Base-by-base conservation (phyloP, 306 rosid genomes). In the Lablab purpureus region DNA sequence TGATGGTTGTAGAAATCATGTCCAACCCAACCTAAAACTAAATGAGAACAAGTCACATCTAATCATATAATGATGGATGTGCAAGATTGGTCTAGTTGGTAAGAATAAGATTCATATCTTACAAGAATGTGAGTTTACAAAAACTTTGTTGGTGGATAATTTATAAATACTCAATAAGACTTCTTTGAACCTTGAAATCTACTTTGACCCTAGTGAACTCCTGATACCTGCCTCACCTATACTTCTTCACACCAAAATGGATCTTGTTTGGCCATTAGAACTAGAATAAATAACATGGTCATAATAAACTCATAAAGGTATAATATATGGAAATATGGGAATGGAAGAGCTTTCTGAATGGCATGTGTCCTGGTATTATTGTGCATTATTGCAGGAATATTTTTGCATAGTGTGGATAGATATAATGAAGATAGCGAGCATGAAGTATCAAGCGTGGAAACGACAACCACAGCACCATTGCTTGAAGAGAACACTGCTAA, bases 341-440 rank as follows among this genome's bases (percentile, higher is more conserved):
- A 54, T 19, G 47, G 36, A 21, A 27, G 34, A 37, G 27, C 28
- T 75, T 60, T 54, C 56, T 37, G 32, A 75, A 25, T 4, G 73
- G 46, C 14, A 19, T 7, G 14, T 15, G 45, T 28, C 5, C 25
- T 11, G 17, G 0, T 80, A 12, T n/a, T 68, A 34, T 11, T 82
- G 25, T 79, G 17, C 51, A 27, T 65, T 47, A 34, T 81, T 34
- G 73, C 93, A 94, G 99, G 97, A 71, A 67, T 88, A 75, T 92
- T 88, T 84, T 28, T 94, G 65, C 76, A 28, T 36, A 87, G 89
- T 58, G 91, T 83, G 52, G 93, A 86, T 74, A 92, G 86, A 84
- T 92, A 15, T 76, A 47, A 92, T 2, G 97, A 92, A 77, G 92
- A 92, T 4, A 60, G 81, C 36, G 91, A 91, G 60, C 54, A 71